phyloP scores from a whole-genome alignment of 2,329 filamentous ascomycete genomes.

The Septoria linicola region DNA sequence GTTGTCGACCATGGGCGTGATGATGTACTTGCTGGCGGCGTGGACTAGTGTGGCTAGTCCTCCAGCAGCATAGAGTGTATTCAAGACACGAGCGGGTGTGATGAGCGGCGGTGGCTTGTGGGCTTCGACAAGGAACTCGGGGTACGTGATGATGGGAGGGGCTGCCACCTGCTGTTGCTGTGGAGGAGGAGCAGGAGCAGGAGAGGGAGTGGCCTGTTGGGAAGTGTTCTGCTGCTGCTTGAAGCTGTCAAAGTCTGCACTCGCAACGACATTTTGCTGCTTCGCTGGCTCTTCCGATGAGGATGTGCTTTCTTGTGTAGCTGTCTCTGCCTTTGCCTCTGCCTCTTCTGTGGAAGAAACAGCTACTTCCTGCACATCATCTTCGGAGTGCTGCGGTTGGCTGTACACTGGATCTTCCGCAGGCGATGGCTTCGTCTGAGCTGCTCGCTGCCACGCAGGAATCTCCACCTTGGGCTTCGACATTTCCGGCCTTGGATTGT shows the following conservation, averaged over 20 bases:
- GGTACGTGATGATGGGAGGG: slow-evolving; percentile 65
- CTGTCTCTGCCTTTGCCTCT: slow-evolving; percentile 1
- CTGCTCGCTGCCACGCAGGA: slow-evolving; percentile 38
- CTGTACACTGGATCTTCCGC: slow-evolving; percentile 26
- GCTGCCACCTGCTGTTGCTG: slow-evolving; percentile 39
- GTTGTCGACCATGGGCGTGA: slow-evolving; percentile 60
- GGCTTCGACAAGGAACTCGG: slow-evolving; percentile 61
- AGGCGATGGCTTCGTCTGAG: slow-evolving; percentile 15
- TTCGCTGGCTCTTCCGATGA: slow-evolving; percentile 10
- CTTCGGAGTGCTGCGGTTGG: slow-evolving; percentile 19
- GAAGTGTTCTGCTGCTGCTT: slow-evolving; percentile 27
- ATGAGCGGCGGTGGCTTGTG: slow-evolving; percentile 60
- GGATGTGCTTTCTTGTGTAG: too few relatives aligned
- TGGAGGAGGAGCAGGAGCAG: slow-evolving; percentile 5
- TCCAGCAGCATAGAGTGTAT: slow-evolving; percentile 57
- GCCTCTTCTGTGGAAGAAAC: slow-evolving; percentile 5
- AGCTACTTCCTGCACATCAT: too few relatives aligned
- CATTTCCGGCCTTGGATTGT: too few relatives aligned
- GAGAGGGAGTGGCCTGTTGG: too few relatives aligned
- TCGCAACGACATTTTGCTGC: slow-evolving; percentile 21
- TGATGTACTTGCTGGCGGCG: slow-evolving; percentile 66
- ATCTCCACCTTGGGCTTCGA: slow-evolving; percentile 31
- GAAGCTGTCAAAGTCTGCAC: slow-evolving; percentile 32
- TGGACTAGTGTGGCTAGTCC: slow-evolving; percentile 62
- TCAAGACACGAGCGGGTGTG: slow-evolving; percentile 56